These are phyloP conservation scores for Microsporum canis DNA, from an alignment of 2,329 filamentous ascomycete genomes.

Conservation along the genomic window DNA sequence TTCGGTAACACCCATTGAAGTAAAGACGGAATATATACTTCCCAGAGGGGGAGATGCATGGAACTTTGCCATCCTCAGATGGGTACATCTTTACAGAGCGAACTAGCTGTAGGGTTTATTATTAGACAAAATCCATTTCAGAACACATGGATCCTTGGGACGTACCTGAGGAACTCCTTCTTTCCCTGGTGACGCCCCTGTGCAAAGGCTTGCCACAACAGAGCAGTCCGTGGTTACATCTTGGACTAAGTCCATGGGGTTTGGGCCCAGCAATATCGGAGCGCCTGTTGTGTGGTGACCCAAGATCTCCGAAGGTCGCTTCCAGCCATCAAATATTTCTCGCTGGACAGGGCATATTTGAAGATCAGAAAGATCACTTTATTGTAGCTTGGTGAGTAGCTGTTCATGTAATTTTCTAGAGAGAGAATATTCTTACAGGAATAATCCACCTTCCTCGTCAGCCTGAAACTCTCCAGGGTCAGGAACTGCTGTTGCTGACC, in stretches of 20 bases:
- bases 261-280: slow-evolving; percentile 47
- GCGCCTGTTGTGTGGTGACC: slow-evolving; percentile 10
- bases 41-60: slow-evolving; percentile 61
- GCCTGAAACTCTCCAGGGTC: slow-evolving; percentile 50
- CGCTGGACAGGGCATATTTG: slow-evolving; percentile 63
- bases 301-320: slow-evolving; percentile 60
- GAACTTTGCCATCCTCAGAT: slow-evolving; percentile 50
- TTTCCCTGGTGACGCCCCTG: slow-evolving; percentile 58
- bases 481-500: slow-evolving; percentile 50
- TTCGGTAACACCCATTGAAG: slow-evolving; percentile 87
- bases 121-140: background rate
- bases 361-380: slow-evolving; percentile 57
- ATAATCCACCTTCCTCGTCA: slow-evolving; percentile 42
- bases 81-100: slow-evolving; percentile 65
- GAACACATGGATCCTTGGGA: slow-evolving; percentile 11
- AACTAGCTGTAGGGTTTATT: slow-evolving; percentile 34
- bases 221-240: slow-evolving; percentile 95
- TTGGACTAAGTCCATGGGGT: slow-evolving; percentile 73
- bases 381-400: slow-evolving; percentile 11
- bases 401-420: background rate
- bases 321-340: slow-evolving; percentile 73
- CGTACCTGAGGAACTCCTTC: slow-evolving; percentile 58
- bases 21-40: slow-evolving; percentile 89
- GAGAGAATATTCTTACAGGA: slow-evolving; percentile 43
- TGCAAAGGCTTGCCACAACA: slow-evolving; percentile 88